Evolutionary conservation across 495 filamentous ascomycete species (phyloP).

Genomic region (Trichoderma virens): DNA sequence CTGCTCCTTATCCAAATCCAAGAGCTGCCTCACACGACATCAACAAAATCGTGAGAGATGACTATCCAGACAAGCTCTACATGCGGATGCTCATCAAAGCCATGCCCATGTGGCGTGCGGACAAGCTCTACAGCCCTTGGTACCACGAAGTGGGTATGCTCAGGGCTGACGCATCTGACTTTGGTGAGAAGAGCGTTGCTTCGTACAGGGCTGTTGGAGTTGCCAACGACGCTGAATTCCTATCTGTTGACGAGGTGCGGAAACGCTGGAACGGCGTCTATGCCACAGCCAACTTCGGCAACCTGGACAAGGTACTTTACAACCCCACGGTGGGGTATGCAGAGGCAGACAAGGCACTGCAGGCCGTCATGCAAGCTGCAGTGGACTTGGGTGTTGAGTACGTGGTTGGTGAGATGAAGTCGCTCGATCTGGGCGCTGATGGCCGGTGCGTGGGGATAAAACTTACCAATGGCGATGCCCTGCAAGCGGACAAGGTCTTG

Average conservation of each 20-base stretch:
- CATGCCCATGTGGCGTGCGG: slow-evolving; percentile 39
- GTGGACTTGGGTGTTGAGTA: slow-evolving; percentile 39
- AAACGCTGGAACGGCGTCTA: slow-evolving; percentile 20
- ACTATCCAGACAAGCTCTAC: slow-evolving; percentile 15
- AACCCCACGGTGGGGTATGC: slow-evolving; percentile 34
- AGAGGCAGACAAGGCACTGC: slow-evolving; percentile 34
- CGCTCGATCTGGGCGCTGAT: slow-evolving; percentile 30
- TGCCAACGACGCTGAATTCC: slow-evolving; percentile 30
- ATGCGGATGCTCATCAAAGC: slow-evolving; percentile 30
- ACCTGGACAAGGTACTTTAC: slow-evolving; percentile 35
- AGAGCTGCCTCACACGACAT: slow-evolving; percentile 22
- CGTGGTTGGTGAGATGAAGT: slow-evolving; percentile 32
- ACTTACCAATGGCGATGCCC: slow-evolving; percentile 25
- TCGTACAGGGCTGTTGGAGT: slow-evolving; percentile 28
- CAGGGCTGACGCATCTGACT: slow-evolving; percentile 30
- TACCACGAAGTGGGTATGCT: slow-evolving; percentile 48
- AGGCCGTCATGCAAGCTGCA: slow-evolving; percentile 32
- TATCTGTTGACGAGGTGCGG: slow-evolving; percentile 17
- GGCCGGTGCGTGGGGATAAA: slow-evolving; percentile 34
- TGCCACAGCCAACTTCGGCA: slow-evolving; percentile 23
- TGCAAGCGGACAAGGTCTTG: slow-evolving; percentile 33
- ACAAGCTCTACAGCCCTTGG: slow-evolving; percentile 38
- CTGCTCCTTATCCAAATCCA: slow-evolving; percentile 14
- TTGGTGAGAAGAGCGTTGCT: slow-evolving; percentile 22
- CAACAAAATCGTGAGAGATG: slow-evolving; percentile 18